Base-by-base conservation (phyloP, 495 filamentous ascomycete species). In the Aspergillus ellipticus region DNA sequence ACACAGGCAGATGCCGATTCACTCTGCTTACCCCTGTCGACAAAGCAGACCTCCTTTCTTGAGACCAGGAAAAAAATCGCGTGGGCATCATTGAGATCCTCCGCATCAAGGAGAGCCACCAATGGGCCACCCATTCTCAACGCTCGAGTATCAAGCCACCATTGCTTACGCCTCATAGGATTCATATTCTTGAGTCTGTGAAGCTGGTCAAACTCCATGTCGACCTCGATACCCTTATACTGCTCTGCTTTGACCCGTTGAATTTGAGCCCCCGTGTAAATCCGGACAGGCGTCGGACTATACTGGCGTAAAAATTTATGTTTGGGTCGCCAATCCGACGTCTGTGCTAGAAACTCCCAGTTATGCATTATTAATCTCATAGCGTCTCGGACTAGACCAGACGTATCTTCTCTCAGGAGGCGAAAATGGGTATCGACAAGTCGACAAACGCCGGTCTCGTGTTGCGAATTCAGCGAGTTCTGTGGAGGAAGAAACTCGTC, bases 391-490 rank as follows among this genome's bases (percentile, higher is more conserved):
- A 88, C 69, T 56, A 80, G 79, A 4, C 84, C 84, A 0, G 84
- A 66, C 0, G 78, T 85, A 61, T 88, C 85, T 62, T 86, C 82
- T 13, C 84, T 74, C 7, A 86, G 65, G 0, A 88, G 69, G 9
- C 85, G 79, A 54, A 88, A 87, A 50, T 87, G 81, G 47, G 76
- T 72, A 60, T 88, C 85, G 0, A 88, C 62, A 1, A 84, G 70
- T 0, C 83, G 74, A 4, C 62, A 63, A 19, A 83, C 73, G 9
- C 82, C 82, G 3, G 69, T 58, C n/a, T 78, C 56, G 60, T 87
- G 83, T 54, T 76, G 72, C 29, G n/a, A 16, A 33, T 41, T 17
- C 5, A 26, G 28, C 0, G 42, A 26, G 21, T 39, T 10, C 16
- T 42, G 28, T 15, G 42, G 22, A 15, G 53, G 53, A 4, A 55